phyloP scores from a whole-genome alignment of 805 yeast genomes.

The Metschnikowia rubicola region DNA sequence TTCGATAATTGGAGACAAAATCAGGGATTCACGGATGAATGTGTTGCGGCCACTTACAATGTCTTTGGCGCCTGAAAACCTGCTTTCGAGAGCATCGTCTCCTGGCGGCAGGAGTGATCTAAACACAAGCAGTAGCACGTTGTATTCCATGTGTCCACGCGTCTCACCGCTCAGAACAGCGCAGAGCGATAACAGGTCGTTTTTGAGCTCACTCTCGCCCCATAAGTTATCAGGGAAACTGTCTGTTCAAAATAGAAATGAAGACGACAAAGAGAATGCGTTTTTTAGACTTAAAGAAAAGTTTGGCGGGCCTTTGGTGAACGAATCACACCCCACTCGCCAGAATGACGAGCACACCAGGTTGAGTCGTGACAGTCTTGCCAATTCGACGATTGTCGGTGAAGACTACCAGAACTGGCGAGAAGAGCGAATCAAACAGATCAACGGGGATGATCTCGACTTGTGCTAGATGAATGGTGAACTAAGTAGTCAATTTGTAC shows the following conservation, averaged over 20 bases:
- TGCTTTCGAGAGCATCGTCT: neutral
- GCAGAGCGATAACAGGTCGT: neutral
- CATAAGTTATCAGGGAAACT: neutral
- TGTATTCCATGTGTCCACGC: conserved; percentile 18
- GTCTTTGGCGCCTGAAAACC: neutral
- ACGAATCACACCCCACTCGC: neutral
- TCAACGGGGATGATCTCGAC: conserved; percentile 7
- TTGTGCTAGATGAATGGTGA: neutral
- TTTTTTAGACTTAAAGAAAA: neutral
- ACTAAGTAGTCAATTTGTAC: neutral
- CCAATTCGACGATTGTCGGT: conserved; percentile 37
- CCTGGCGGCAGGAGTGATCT: neutral
- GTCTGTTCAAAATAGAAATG: neutral
- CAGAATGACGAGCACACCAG: neutral
- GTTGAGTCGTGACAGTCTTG: conserved; percentile 25
- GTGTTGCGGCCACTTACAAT: conserved; percentile 5
- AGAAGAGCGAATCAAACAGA: conserved; percentile 29
- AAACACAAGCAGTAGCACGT: conserved; percentile 7
- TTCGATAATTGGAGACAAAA: too few species aligned
- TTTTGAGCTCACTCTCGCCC: neutral
- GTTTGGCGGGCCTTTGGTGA: conserved; percentile 1
- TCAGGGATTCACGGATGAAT: neutral
- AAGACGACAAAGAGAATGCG: conserved; percentile 17
- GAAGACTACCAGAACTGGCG: conserved; percentile 42
- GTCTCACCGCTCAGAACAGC: conserved; percentile 13